phyloP scores from a whole-genome alignment of 1,139 yeast genomes.

The Casaregolazyma lundiana region DNA sequence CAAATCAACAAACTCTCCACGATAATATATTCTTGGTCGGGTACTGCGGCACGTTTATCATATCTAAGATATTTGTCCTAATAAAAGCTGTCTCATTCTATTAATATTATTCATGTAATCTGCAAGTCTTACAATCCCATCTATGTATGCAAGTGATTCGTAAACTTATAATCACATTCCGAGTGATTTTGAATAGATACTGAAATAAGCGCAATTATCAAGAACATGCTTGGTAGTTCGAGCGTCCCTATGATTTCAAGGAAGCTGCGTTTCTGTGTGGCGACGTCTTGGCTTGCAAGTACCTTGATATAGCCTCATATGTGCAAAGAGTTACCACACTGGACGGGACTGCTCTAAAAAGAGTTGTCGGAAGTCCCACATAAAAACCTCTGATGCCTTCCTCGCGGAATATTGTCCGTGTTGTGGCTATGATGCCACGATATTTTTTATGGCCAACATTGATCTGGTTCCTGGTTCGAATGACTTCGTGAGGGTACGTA shows the following conservation, averaged over 20 bases:
- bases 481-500: constrained; percentile 94
- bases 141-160: background rate
- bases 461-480: constrained; percentile 87
- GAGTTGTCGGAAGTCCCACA: constrained; percentile 81
- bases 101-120: too few relatives aligned
- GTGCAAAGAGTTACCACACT: constrained; percentile 93
- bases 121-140: background rate
- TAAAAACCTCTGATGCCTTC: constrained; percentile 86
- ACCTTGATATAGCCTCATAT: constrained; percentile 69
- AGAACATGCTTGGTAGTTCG: background rate
- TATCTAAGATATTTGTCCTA: too few relatives aligned
- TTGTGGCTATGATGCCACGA: constrained; percentile 42
- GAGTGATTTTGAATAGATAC: background rate
- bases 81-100: too few relatives aligned
- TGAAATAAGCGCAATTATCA: background rate
- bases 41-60: too few relatives aligned
- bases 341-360: constrained; percentile 91
- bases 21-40: too few relatives aligned
- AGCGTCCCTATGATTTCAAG: background rate
- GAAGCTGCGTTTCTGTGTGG: background rate
- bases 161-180: background rate
- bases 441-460: constrained; percentile 27
- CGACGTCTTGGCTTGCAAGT: constrained; percentile 6
- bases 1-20: too few relatives aligned
- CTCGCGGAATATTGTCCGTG: constrained; percentile 49